Evolutionary conservation across 2,329 filamentous ascomycete genomes (phyloP), one percentile per base, ranked within the genome.

Genomic region (Plenodomus tracheiphilus): DNA sequence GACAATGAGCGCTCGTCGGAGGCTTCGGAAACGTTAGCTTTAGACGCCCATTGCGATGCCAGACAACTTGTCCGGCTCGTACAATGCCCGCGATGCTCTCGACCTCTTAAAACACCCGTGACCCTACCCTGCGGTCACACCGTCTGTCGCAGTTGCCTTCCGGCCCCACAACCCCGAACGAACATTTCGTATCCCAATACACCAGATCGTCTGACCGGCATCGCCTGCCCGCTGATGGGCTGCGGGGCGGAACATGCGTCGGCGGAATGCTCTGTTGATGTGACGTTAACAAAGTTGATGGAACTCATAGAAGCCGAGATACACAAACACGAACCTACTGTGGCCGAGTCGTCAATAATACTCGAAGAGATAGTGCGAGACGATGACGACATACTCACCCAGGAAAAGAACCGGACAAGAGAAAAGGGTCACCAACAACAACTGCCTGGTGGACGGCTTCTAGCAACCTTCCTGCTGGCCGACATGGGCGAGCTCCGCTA

Each of bases 71-170:
- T 95, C 53, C 85, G 86, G 37, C 76, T 94, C 35, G 80, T 94
- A 44, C 90, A 95, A 73, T 97, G 92, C 68, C 81, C 81, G 10
- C 75, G 81, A 54, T 96, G 92, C 70, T 89, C 86, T 3, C 77
- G 76, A 37, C 86, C 87, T 1, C 76, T 94, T 22, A 78, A 74
- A 39, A 78, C 83, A 8, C 89, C 91, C 4, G 79, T 91, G 47
- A 88, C 88, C 0, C 76, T 96, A 4, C 91, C 91, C 4, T 97
- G 92, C 68, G 91, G 91, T 21, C 84, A 87, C 64, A 86, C 86
- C 10, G 72, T 96, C 10, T 97, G 92, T 74, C 85, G 81, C 62
- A 70, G 72, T 41, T 97, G 92, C 71, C 74, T 96, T 1, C 91
- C 91, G 1, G 73, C 82, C 39, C 74, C 85, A 2, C 82, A 86